Conservation (phyloP, 441 rosid species). For the Pelargonium citronellum region DNA sequence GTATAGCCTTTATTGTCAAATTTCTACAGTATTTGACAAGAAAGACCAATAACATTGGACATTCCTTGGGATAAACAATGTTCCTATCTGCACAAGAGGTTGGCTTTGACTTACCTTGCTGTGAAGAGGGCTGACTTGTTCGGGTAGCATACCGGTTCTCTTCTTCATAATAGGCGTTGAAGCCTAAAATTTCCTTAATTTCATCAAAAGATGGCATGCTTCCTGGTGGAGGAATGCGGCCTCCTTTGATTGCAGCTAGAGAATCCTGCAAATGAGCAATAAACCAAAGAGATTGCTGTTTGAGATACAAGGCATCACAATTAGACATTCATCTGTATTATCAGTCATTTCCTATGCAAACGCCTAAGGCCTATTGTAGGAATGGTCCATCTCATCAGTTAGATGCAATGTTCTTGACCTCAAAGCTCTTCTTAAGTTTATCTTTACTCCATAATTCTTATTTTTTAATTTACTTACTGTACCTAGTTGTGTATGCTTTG, state of each 20-base stretch:
- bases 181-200: conserved; percentile 69
- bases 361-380: neutral
- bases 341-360: neutral
- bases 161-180: conserved; percentile 69
- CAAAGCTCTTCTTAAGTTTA: neutral
- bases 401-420: neutral
- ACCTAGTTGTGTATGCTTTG: neutral
- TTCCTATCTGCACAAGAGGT: neutral
- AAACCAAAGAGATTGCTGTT: neutral
- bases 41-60: neutral
- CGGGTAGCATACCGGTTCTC: conserved; percentile 53
- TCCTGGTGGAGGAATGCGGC: conserved; percentile 86
- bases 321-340: neutral
- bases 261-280: conserved; percentile 49
- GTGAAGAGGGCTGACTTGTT: conserved; percentile 32
- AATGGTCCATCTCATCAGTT: neutral
- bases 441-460: neutral
- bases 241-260: conserved; percentile 69
- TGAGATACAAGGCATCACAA: neutral
- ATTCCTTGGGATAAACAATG: neutral
- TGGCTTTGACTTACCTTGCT: conserved; percentile 48
- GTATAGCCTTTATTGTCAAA: neutral
- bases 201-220: conserved; percentile 82
- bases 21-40: neutral
- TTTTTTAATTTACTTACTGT: neutral